Evolutionary conservation across 345 rosid genomes (phyloP).

Genomic region (Combretum micranthum): DNA sequence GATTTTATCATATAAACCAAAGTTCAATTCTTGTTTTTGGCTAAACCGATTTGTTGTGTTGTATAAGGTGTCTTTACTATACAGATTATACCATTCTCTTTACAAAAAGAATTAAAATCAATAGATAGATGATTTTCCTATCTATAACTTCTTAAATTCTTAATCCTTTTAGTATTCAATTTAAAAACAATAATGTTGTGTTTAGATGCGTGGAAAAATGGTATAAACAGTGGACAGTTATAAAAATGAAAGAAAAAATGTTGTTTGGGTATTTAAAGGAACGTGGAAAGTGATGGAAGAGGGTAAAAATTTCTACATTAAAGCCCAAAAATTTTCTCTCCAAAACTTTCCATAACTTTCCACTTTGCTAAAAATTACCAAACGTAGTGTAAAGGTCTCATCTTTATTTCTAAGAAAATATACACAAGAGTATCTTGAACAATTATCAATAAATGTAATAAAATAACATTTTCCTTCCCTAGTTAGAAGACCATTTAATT

Average conservation of each 20-base stretch:
- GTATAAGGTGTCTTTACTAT: neutral
- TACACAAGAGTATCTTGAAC: neutral
- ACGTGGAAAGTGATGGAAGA: too few relatives aligned
- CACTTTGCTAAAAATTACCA: too few relatives aligned
- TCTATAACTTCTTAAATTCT: slow-evolving; percentile 1
- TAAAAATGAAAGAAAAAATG: too few relatives aligned
- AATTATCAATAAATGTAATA: slow-evolving; percentile 10
- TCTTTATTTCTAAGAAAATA: slow-evolving; percentile 1
- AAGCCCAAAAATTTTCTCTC: too few relatives aligned
- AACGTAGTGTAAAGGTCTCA: too few relatives aligned
- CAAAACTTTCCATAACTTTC: too few relatives aligned
- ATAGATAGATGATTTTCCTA: neutral
- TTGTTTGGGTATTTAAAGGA: too few relatives aligned
- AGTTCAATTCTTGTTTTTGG: neutral
- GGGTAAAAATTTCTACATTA: too few relatives aligned
- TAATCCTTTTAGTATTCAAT: too few relatives aligned
- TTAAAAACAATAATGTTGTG: too few relatives aligned
- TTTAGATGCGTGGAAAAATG: too few relatives aligned
- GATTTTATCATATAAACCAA: slow-evolving; percentile 5
- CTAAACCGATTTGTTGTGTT: neutral
- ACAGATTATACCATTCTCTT: neutral
- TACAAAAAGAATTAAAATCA: neutral
- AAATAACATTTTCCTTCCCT: slow-evolving; percentile 6
- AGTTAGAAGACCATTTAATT: slow-evolving; percentile 7
- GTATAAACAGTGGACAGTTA: too few relatives aligned